These are phyloP conservation scores for Microthyrium microscopicum DNA, from an alignment of 2,329 filamentous ascomycete species.

Conservation along the genomic window DNA sequence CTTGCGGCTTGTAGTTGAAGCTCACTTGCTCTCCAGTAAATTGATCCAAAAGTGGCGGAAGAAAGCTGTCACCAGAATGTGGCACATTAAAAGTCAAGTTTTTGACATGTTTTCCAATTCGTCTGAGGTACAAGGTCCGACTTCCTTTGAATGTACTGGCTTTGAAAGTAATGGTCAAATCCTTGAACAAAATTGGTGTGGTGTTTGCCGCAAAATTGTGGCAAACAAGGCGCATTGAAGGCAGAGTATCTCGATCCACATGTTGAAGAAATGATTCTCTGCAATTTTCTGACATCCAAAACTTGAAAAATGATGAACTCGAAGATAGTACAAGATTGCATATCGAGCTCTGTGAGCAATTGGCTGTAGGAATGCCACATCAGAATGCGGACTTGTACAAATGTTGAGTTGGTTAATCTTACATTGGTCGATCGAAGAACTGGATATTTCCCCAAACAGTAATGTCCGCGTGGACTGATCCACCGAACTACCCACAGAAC, in stretches of 20 bases:
- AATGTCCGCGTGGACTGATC: slow-evolving; percentile 20
- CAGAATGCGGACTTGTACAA: not conserved
- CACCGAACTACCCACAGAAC: not conserved
- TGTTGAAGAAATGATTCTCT: slow-evolving; percentile 27
- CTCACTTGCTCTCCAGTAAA: slow-evolving; percentile 58
- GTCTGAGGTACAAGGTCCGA: slow-evolving; percentile 55
- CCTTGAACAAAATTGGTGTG: slow-evolving; percentile 52
- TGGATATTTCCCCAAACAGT: slow-evolving; percentile 31
- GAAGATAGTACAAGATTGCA: slow-evolving; percentile 33
- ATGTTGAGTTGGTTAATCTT: slow-evolving; percentile 1
- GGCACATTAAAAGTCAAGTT: slow-evolving; percentile 63
- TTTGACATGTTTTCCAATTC: slow-evolving; percentile 65
- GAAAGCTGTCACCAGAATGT: slow-evolving; percentile 61
- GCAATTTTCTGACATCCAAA: slow-evolving; percentile 32
- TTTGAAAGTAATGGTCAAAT: slow-evolving; percentile 53
- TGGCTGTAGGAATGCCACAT: slow-evolving; percentile 19
- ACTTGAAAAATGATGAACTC: slow-evolving; percentile 30
- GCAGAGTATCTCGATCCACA: slow-evolving; percentile 24
- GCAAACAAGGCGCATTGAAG: slow-evolving; percentile 44
- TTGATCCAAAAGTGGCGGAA: slow-evolving; percentile 71
- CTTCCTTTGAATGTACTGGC: slow-evolving; percentile 57
- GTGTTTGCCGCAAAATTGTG: slow-evolving; percentile 54
- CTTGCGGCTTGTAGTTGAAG: slow-evolving; percentile 69
- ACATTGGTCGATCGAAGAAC: slow-evolving; percentile 1
- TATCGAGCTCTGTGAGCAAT: slow-evolving; percentile 28